These are phyloP conservation scores for Inga laurina DNA, from an alignment of 306 rosid genomes.

Conservation along the genomic window DNA sequence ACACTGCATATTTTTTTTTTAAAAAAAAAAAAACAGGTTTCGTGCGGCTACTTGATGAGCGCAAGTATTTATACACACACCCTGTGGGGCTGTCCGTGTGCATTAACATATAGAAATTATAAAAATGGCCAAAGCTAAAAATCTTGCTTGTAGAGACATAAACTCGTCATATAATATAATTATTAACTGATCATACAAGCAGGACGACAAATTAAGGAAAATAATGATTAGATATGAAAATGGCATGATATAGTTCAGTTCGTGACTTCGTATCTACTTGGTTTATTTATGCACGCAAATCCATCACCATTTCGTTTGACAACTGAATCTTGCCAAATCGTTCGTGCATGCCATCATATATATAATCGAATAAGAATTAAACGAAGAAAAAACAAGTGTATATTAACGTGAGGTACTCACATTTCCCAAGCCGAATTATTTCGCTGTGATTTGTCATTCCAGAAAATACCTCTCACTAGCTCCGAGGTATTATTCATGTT, in stretches of 20 bases:
- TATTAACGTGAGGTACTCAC: neutral
- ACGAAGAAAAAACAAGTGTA: neutral
- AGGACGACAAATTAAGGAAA: neutral
- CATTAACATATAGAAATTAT: neutral
- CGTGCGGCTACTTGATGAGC: neutral
- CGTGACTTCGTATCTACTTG: neutral
- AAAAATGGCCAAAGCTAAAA: neutral
- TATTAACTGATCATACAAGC: neutral
- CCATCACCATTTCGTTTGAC: neutral
- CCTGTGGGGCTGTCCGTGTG: neutral
- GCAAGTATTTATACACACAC: neutral
- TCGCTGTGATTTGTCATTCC: neutral
- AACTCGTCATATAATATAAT: neutral
- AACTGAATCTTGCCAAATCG: neutral
- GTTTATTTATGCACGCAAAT: neutral
- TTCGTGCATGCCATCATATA: neutral
- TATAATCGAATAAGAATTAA: too few relatives aligned
- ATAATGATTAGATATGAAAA: neutral
- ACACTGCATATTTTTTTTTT: too few relatives aligned
- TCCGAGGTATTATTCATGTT: neutral
- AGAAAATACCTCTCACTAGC: neutral
- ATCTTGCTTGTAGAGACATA: neutral
- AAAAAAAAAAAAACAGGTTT: too few relatives aligned
- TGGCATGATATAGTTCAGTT: neutral
- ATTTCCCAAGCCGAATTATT: neutral